phyloP scores from a whole-genome alignment of 306 rosid species.

The Trifolium repens region DNA sequence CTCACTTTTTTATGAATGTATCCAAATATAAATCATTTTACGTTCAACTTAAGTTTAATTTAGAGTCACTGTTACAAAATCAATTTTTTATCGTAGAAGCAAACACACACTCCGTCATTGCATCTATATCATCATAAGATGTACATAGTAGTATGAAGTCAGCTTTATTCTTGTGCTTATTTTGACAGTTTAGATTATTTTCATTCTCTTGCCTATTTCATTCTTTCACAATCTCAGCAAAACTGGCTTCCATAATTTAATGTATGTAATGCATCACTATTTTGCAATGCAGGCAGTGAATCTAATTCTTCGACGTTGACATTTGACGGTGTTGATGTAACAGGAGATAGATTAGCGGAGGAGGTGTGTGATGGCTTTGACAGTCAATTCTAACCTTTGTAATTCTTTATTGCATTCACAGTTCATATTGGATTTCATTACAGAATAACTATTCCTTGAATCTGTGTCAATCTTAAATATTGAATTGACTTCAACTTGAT shows the following conservation, averaged over 20 bases:
- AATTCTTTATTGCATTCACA: background rate
- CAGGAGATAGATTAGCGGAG: conserved; percentile 81
- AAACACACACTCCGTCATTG: background rate
- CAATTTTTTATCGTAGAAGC: background rate
- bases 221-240: conserved; percentile 22
- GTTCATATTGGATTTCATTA: conserved; percentile 9
- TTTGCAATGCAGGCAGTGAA: conserved; percentile 79
- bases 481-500: conserved; percentile 27
- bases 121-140: background rate
- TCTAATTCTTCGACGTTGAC: conserved; percentile 70
- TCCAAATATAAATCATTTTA: background rate
- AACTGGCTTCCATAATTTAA: conserved; percentile 32
- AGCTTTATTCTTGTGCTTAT: background rate
- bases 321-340: conserved; percentile 84
- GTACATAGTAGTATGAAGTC: background rate
- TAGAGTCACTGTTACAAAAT: background rate
- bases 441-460: background rate
- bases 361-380: conserved; percentile 57
- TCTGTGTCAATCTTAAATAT: background rate
- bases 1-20: background rate
- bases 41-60: background rate
- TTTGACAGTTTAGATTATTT: background rate
- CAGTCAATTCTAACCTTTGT: conserved; percentile 20
- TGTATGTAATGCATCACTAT: conserved; percentile 44
- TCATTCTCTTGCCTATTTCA: conserved; percentile 29